Evolutionary conservation across 257 asterid species (phyloP).

Genomic region (Asclepias syriaca): DNA sequence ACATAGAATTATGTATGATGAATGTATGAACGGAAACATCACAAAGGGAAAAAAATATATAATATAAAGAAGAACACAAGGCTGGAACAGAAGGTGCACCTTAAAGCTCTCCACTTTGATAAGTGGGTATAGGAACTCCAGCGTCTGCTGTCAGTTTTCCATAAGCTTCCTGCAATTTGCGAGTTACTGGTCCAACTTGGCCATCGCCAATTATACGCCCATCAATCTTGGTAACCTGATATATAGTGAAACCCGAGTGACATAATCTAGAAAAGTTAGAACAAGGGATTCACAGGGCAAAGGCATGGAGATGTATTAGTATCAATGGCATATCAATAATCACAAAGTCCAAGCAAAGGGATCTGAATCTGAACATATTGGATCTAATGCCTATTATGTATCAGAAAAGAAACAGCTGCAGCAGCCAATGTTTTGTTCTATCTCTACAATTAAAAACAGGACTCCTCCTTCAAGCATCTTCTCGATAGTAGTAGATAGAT

Average conservation of each 20-base stretch:
- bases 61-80: background rate
- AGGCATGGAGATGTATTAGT: background rate
- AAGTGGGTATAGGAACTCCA: slow-evolving; percentile 81
- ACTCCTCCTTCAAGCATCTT: too few species aligned
- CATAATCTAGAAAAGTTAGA: slow-evolving; percentile 3
- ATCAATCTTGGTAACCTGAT: slow-evolving; percentile 68
- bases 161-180: slow-evolving; percentile 58
- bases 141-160: slow-evolving; percentile 42
- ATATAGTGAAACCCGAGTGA: background rate
- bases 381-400: background rate
- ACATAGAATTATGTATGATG: too few species aligned
- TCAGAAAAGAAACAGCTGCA: background rate
- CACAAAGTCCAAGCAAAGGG: too few species aligned
- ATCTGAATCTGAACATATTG: background rate
- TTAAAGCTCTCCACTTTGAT: slow-evolving; percentile 26
- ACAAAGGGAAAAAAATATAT: background rate
- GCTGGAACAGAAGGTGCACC: background rate
- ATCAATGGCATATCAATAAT: background rate
- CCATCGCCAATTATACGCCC: slow-evolving; percentile 83
- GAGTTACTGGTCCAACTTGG: slow-evolving; percentile 73
- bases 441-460: too few species aligned
- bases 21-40: background rate
- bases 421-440: background rate
- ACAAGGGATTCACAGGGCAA: background rate
- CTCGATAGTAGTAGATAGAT: too few species aligned